Percentiles rank a stretch among this genome's conserved stretches.
phyloP scores from a whole-genome alignment of 306 rosid genomes.

The Rosa chinensis region DNA sequence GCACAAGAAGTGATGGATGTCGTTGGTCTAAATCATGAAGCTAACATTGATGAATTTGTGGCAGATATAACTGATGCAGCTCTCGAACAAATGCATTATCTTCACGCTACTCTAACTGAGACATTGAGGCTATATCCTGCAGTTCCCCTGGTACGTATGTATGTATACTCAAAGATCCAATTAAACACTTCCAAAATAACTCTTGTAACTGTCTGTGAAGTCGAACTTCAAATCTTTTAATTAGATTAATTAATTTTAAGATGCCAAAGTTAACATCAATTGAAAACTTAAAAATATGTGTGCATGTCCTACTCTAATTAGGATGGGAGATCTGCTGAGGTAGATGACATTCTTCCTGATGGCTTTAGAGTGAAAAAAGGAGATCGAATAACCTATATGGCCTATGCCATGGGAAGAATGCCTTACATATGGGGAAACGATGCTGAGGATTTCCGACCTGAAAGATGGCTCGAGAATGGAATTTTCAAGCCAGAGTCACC shows the following conservation, averaged over 20 bases:
- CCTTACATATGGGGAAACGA: conserved; percentile 70
- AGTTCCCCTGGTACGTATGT: conserved; percentile 46
- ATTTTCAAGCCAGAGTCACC: conserved; percentile 59
- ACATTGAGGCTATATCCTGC: conserved; percentile 83
- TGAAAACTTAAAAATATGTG: not conserved
- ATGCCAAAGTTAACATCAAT: not conserved
- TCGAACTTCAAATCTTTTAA: not conserved
- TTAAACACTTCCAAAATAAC: not conserved
- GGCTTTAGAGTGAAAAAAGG: conserved; percentile 60
- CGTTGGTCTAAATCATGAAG: conserved; percentile 36
- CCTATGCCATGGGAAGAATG: conserved; percentile 81
- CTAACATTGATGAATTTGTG: conserved; percentile 39
- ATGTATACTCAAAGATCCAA: not conserved
- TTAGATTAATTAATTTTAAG: not conserved
- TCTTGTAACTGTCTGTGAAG: not conserved
- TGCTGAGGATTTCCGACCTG: conserved; percentile 59
- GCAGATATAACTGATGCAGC: conserved; percentile 45
- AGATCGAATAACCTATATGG: conserved; percentile 56
- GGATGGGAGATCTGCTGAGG: conserved; percentile 64
- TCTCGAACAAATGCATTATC: conserved; percentile 77
- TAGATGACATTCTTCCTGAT: conserved; percentile 65
- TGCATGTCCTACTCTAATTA: conserved; percentile 15
- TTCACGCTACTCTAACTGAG: conserved; percentile 74
- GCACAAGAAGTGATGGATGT: conserved; percentile 59
- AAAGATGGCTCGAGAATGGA: conserved; percentile 72